Percentiles rank a stretch among this genome's conserved stretches.
phyloP scores from a whole-genome alignment of 169 alveolate genomes.

The Plasmodium inui region DNA sequence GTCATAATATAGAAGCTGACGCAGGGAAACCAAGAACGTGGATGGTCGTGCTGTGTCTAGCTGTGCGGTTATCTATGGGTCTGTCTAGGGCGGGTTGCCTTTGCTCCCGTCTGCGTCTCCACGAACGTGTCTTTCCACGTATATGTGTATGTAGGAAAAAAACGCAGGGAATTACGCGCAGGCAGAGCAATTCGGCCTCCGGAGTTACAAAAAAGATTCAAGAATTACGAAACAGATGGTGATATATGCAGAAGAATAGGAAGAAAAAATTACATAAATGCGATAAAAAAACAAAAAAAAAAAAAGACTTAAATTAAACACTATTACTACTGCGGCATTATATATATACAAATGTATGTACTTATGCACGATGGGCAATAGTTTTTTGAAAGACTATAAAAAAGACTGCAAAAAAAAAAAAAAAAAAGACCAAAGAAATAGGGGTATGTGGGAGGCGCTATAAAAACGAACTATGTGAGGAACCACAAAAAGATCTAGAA shows the following conservation, averaged over 20 bases:
- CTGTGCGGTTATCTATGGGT: not conserved
- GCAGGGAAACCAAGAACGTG: not conserved
- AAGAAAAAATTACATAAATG: not conserved
- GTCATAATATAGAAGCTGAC: not conserved
- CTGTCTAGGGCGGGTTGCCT: not conserved
- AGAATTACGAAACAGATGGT: not conserved
- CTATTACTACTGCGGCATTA: not conserved
- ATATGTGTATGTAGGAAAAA: not conserved
- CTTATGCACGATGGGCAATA: not conserved
- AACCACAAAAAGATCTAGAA: not conserved
- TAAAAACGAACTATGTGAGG: not conserved
- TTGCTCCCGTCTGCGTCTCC: not conserved
- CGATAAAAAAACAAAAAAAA: not conserved
- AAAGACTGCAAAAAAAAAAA: not conserved
- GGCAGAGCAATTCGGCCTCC: not conserved
- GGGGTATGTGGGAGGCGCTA: not conserved
- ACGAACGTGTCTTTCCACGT: not conserved
- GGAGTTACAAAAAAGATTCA: not conserved
- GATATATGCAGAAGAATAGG: not conserved
- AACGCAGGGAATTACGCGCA: not conserved
- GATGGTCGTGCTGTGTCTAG: not conserved
- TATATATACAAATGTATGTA: not conserved
- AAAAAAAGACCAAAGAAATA: not conserved
- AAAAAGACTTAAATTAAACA: not conserved
- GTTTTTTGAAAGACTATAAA: not conserved